Evolutionary conservation across 148 eudicot species (phyloP).

Genomic region (Limonium bicolor): DNA sequence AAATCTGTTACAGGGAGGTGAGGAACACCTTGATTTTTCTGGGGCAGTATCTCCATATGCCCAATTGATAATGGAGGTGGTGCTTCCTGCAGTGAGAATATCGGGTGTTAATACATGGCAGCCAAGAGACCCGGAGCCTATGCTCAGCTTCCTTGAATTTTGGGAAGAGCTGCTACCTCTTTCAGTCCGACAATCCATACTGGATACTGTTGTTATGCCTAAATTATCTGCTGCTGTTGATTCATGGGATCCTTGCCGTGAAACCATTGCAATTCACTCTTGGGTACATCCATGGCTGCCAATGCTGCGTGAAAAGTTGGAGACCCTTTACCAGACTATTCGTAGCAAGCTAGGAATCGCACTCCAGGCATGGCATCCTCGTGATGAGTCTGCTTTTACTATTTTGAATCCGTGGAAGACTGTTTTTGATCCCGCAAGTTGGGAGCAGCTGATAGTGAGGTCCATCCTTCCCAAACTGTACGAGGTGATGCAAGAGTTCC

Average conservation of each 20-base stretch:
- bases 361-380: slow-evolving; percentile 88
- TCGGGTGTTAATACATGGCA: slow-evolving; percentile 83
- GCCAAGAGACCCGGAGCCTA: slow-evolving; percentile 84
- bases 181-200: slow-evolving; percentile 40
- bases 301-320: slow-evolving; percentile 55
- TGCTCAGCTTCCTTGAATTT: slow-evolving; percentile 57
- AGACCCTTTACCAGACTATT: slow-evolving; percentile 40
- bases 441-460: slow-evolving; percentile 76
- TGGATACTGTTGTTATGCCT: slow-evolving; percentile 63
- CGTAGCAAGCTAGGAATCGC: slow-evolving; percentile 49
- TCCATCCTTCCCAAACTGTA: slow-evolving; percentile 61
- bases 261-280: slow-evolving; percentile 75
- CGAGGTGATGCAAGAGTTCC: slow-evolving; percentile 51
- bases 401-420: slow-evolving; percentile 74
- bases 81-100: slow-evolving; percentile 83
- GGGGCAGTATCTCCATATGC: slow-evolving; percentile 42
- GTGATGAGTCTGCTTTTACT: slow-evolving; percentile 55
- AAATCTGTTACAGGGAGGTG: slow-evolving; percentile 50
- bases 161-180: slow-evolving; percentile 75
- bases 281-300: slow-evolving; percentile 98
- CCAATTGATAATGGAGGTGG: slow-evolving; percentile 70
- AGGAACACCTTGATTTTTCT: slow-evolving; percentile 28
- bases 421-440: slow-evolving; percentile 66
- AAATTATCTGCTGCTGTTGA: slow-evolving; percentile 68
- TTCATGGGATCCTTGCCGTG: slow-evolving; percentile 73